A percentile compares a stretch with the other conserved stretches of the same genome.
Evolutionary conservation across 768 basidiomycete genomes (phyloP).

Genomic region (Tylopilus rubrobrunneus): DNA sequence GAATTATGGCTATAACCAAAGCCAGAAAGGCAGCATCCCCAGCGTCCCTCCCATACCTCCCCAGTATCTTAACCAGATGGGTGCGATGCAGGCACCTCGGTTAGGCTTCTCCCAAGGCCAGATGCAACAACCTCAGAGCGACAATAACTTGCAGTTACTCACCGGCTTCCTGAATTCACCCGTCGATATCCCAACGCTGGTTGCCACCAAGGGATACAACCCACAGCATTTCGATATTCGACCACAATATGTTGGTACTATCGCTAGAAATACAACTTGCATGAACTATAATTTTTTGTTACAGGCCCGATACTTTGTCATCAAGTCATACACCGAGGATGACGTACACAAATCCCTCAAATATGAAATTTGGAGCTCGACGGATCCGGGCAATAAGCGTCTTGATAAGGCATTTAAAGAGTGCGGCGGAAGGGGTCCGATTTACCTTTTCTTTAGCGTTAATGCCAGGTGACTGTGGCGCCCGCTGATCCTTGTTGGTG

Average conservation of each 20-base stretch:
- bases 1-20: constrained; percentile 52
- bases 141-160: constrained; percentile 35
- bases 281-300: constrained; percentile 4
- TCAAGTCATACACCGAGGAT: constrained; percentile 99
- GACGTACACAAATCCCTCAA: constrained; percentile 98
- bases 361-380: constrained; percentile 97
- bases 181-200: constrained; percentile 81
- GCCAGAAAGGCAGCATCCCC: constrained; percentile 43
- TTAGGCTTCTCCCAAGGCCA: constrained; percentile 35
- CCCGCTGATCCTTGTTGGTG: not conserved
- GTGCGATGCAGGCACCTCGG: constrained; percentile 32
- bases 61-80: constrained; percentile 65
- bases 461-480: constrained; percentile 66
- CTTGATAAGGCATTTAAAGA: constrained; percentile 98
- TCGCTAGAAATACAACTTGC: not conserved
- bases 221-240: constrained; percentile 78
- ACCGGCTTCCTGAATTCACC: constrained; percentile 57
- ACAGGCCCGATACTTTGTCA: constrained; percentile 92
- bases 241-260: constrained; percentile 64
- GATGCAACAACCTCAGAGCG: constrained; percentile 25
- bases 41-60: constrained; percentile 70
- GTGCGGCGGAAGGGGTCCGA: constrained; percentile 84
- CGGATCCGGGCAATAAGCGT: constrained; percentile 94
- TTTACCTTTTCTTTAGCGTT: constrained; percentile 98
- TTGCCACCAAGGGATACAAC: constrained; percentile 88